Percentiles rank a stretch among this genome's conserved stretches.
Conservation (phyloP, 2,329 filamentous ascomycete genomes). For the Fusarium ambrosium region DNA sequence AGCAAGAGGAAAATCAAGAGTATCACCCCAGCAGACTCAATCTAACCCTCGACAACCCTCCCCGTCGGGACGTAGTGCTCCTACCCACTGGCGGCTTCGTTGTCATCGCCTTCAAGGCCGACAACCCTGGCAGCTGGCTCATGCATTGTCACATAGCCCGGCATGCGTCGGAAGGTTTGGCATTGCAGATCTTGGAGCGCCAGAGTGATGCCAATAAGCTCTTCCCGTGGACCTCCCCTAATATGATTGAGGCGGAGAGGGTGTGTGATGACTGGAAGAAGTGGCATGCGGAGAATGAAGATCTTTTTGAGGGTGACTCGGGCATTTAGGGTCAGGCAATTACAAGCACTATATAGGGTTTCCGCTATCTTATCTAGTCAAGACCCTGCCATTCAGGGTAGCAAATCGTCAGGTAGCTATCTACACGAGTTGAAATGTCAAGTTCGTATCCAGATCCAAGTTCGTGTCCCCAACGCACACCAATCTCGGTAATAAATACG, state of each 20-base stretch:
- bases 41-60: slow-evolving; percentile 56
- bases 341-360: neutral
- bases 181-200: slow-evolving; percentile 41
- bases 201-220: slow-evolving; percentile 25
- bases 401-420: neutral
- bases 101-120: slow-evolving; percentile 61
- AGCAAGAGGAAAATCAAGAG: slow-evolving; percentile 23
- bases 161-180: slow-evolving; percentile 55
- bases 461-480: neutral
- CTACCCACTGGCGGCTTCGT: slow-evolving; percentile 58
- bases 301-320: slow-evolving; percentile 34
- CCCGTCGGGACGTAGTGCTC: slow-evolving; percentile 65
- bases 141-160: slow-evolving; percentile 65
- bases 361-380: neutral
- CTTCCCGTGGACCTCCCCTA: neutral
- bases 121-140: slow-evolving; percentile 63
- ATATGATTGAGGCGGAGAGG: slow-evolving; percentile 23
- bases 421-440: neutral
- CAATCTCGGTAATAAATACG: neutral
- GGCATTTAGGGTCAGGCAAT: slow-evolving; percentile 7
- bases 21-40: slow-evolving; percentile 28
- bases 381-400: neutral
- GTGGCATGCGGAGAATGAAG: slow-evolving; percentile 15
- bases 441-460: neutral
- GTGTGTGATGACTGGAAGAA: slow-evolving; percentile 24